Base-by-base conservation (phyloP, 768 basidiomycete genomes). In the Suillus cothurnatus region DNA sequence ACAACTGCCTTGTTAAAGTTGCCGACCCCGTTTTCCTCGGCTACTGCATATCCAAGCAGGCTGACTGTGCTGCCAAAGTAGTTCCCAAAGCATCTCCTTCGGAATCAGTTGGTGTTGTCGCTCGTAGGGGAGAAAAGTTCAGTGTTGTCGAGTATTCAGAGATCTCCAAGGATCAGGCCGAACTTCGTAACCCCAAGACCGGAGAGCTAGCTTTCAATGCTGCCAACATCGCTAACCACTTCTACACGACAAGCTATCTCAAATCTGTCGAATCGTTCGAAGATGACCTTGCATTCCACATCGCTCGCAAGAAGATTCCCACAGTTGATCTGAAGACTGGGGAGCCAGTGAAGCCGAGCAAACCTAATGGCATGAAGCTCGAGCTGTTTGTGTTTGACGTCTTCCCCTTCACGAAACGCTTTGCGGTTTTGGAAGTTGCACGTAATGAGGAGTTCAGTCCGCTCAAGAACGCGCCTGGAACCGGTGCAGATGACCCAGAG, bases 331-430 rank as follows among this genome's bases (percentile, higher is more conserved):
- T 94, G 65, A 72, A 83, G 63, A 84, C 85, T 17, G 95, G 93
- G 23, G 81, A 87, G 66, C 31, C 72, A 5, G 77, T 96, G 74
- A 96, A 95, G 74, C 96, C 97, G 2, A 77, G 79, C 67, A 89
- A 89, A 73, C 93, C 95, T n/a, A 99, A 99, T 76, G 97, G 97
- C 66, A 97, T 99, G 94, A 99, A 99, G 80, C 88, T 99, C 67
- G 97, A 99, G 78, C 82, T 96, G 81, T 99, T 99, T 79, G 92
- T 99, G 38, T 99, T 99, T 73, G 97, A 99, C 78, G 97, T 99
- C 53, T 98, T 99, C 83, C 96, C 96, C 0, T 94, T 87, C 79
- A 94, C 95, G 32, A 77, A 88, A 72, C 81, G 78, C 60, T 94
- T 96, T 69, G 87, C 91, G 34, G 94, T 98, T 47, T 79, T 99